These are phyloP conservation scores for Populus hybrid DNA, from an alignment of 441 rosid genomes.

Conservation along the genomic window DNA sequence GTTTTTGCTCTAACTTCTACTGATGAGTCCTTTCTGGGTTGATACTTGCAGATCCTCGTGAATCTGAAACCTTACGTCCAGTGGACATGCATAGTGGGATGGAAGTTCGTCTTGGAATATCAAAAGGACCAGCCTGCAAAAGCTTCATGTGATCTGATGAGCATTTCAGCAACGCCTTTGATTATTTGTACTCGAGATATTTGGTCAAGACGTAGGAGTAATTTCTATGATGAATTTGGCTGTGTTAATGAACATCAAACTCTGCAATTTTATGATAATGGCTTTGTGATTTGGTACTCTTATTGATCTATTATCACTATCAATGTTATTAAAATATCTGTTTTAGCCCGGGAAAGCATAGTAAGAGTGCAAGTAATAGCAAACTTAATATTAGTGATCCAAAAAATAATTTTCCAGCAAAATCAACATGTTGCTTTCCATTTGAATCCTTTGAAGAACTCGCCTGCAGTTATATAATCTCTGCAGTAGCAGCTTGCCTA, in stretches of 20 bases:
- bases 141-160: conserved; percentile 46
- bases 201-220: neutral
- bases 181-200: neutral
- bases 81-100: conserved; percentile 74
- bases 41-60: conserved; percentile 66
- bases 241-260: neutral
- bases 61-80: conserved; percentile 68
- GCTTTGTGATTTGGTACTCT: neutral
- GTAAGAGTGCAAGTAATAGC: neutral
- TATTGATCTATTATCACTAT: neutral
- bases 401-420: neutral
- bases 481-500: neutral
- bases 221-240: neutral
- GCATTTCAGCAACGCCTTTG: neutral
- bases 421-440: neutral
- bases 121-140: conserved; percentile 69
- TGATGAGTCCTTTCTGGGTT: neutral
- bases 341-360: neutral
- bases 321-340: neutral
- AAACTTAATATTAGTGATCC: neutral
- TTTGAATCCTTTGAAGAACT: neutral
- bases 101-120: conserved; percentile 79
- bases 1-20: neutral
- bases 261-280: neutral
- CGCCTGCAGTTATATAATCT: neutral